phyloP scores from a whole-genome alignment of 1,284 basidiomycete species.

The Ceratobasidium sp. region DNA sequence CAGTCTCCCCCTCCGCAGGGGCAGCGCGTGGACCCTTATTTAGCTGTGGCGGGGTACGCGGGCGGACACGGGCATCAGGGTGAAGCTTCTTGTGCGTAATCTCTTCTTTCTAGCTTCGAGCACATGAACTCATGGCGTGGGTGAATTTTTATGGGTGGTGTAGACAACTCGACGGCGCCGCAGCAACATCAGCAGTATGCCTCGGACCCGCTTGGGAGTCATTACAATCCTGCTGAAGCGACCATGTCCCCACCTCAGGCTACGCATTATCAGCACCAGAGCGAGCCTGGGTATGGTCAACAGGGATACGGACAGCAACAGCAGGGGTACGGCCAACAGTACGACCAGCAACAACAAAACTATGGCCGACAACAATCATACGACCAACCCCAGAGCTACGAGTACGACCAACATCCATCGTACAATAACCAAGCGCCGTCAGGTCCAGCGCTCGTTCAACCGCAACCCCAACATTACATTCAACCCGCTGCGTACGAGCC shows the following conservation, averaged over 20 bases:
- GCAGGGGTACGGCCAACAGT: neutral
- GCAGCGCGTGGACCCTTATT: constrained; percentile 24
- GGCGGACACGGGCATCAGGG: constrained; percentile 3
- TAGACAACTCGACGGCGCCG: constrained; percentile 25
- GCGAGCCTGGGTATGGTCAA: constrained; percentile 10
- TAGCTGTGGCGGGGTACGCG: constrained; percentile 15
- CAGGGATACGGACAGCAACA: neutral
- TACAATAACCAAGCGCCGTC: neutral
- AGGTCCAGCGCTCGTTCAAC: neutral
- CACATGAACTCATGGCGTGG: neutral
- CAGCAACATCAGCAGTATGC: constrained; percentile 11
- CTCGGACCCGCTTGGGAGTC: constrained; percentile 11
- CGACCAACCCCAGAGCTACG: constrained; percentile 11
- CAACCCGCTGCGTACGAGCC: constrained; percentile 15
- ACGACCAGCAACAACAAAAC: constrained; percentile 29
- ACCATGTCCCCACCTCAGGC: constrained; percentile 18
- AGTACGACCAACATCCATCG: neutral
- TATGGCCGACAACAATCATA: constrained; percentile 37
- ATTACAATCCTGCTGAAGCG: constrained; percentile 29
- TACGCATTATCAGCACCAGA: constrained; percentile 27
- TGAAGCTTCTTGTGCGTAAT: constrained; percentile 14
- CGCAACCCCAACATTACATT: constrained; percentile 14
- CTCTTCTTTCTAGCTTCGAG: neutral
- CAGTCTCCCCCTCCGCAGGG: neutral
- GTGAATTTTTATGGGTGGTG: neutral